phyloP scores from a whole-genome alignment of 108 stramenopile genomes.

The Schizochytrium sp. region DNA sequence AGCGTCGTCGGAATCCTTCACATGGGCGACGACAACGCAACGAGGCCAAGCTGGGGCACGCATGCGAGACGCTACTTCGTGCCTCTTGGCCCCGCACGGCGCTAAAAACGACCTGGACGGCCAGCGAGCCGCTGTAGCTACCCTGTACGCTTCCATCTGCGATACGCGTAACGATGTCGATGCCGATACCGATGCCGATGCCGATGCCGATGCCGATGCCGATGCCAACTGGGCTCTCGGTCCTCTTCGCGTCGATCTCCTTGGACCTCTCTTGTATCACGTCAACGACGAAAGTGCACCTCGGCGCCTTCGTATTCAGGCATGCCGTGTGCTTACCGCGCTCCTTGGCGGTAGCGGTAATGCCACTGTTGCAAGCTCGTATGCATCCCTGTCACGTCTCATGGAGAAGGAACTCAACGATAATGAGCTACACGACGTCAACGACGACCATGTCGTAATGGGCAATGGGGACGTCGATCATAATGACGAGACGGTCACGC shows the following conservation, averaged over 20 bases:
- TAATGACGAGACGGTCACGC: too few species aligned
- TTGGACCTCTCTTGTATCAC: not conserved
- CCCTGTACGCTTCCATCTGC: not conserved
- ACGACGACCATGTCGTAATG: not conserved
- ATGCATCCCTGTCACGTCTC: not conserved
- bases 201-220: not conserved
- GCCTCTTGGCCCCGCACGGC: not conserved
- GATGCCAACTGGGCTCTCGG: not conserved
- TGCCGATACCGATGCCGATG: not conserved
- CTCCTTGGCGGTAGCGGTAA: not conserved
- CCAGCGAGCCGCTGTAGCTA: not conserved
- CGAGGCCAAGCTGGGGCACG: too few species aligned
- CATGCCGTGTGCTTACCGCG: not conserved
- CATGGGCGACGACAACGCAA: too few species aligned
- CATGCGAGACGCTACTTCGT: too few species aligned
- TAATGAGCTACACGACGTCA: not conserved
- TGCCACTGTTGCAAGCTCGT: too few species aligned
- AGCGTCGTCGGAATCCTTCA: too few species aligned
- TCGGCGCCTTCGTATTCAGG: not conserved
- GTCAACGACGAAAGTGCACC: not conserved
- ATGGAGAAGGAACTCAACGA: not conserved
- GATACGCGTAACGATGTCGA: too few species aligned
- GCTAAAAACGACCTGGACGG: not conserved
- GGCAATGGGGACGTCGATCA: too few species aligned
- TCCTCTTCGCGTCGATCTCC: not conserved